Base-by-base conservation (phyloP, 2,329 filamentous ascomycete genomes). In the Pseudocercospora musae region DNA sequence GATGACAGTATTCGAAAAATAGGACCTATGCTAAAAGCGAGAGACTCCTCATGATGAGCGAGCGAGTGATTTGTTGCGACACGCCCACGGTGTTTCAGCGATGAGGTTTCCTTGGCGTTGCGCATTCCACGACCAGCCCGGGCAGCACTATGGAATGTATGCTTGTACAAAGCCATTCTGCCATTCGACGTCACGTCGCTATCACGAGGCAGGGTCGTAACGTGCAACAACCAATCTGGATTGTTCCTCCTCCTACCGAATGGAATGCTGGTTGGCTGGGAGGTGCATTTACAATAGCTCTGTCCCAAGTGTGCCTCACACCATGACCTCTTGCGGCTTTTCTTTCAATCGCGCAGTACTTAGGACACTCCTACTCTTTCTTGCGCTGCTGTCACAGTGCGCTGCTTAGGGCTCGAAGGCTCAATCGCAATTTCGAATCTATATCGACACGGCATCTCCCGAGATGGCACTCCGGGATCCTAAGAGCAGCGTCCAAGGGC, bases 401-500 rank as follows among this genome's bases (percentile, higher is more conserved):
- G 20, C 15, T 42, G 13, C 13, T 9, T 13, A 25, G 46, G 31
- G 20, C 50, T 29, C 10, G 44, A 15, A 40, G n/a, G 48, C 53
- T 48, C n/a, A 20, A 23, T 20, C 25, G 42, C 20, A 42, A n/a
- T 20, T 29, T 18, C 21, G 44, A 54, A n/a, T 23, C 57, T 18
- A 33, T 25, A 42, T 54, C 27, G 29, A 25, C 50, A 58, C 31
- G 15, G 37, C 37, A 56, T 8, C 42, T 55, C 31, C 48, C 31
- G 48, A 49, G 23, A 72, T 72, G 70, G 66, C 69, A 50, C 40
- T 69, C 27, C 31, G 67, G 21, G 58, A 60, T 53, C 66, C 60
- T 55, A 60, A 63, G 37, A 62, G 61, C 50, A 65, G 63, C 54
- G 64, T 59, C 74, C 71, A 76, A 62, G 78, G 80, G 71, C 79